Evolutionary conservation across 2,329 filamentous ascomycete species (phyloP).

Genomic region (Fusarium pseudonygamai): DNA sequence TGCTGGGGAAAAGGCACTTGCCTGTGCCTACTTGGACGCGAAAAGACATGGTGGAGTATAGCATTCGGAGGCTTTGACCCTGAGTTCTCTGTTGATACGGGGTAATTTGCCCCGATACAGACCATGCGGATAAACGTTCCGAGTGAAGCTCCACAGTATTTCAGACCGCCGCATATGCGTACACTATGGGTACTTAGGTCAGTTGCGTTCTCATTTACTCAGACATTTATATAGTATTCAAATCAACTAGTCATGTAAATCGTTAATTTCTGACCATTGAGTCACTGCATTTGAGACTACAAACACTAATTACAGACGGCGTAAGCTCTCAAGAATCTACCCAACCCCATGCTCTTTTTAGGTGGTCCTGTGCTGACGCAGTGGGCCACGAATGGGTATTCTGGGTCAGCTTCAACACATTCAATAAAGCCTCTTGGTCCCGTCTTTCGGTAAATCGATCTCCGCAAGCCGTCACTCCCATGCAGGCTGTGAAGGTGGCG

Average conservation of each 20-base stretch:
- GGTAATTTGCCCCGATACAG: neutral
- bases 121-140: rapidly evolving
- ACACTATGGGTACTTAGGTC: no score
- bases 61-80: neutral
- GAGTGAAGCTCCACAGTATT: neutral
- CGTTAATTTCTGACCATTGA: rapidly evolving
- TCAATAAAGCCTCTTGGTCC: slow-evolving; percentile 60
- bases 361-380: slow-evolving; percentile 54
- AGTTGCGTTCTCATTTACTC: neutral
- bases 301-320: neutral
- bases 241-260: neutral
- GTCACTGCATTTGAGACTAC: no score
- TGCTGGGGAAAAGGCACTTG: rapidly evolving
- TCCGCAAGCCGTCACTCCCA: slow-evolving; percentile 62
- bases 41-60: neutral
- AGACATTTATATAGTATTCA: rapidly evolving
- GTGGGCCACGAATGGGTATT: slow-evolving; percentile 63
- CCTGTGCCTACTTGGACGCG: no score
- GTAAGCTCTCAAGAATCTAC: slow-evolving; percentile 15
- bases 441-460: slow-evolving; percentile 57
- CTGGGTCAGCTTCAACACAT: slow-evolving; percentile 59
- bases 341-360: slow-evolving; percentile 63
- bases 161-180: neutral
- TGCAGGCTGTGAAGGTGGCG: slow-evolving; percentile 64
- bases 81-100: rapidly evolving